Evolutionary conservation across 179 eudicot species (phyloP).

Genomic region (Monotropa hypopitys): DNA sequence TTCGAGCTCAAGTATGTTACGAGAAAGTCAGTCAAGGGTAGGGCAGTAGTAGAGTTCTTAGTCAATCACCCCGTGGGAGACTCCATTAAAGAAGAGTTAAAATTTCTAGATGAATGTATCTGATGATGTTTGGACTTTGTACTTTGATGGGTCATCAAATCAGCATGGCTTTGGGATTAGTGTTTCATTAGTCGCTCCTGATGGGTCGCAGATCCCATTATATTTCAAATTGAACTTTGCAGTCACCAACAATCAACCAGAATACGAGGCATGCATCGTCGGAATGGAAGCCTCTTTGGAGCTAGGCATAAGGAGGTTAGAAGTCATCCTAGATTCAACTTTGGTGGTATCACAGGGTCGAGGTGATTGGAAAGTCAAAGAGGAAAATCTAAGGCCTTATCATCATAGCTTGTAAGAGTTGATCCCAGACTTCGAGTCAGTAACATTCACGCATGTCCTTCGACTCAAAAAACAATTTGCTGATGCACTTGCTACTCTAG

Average conservation of each 20-base stretch:
- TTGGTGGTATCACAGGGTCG: neutral
- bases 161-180: neutral
- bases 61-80: neutral
- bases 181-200: neutral
- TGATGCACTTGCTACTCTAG: neutral
- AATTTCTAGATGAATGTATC: neutral
- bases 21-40: neutral
- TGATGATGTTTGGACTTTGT: neutral
- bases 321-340: neutral
- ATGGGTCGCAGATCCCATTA: neutral
- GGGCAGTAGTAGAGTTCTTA: neutral
- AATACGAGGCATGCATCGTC: neutral
- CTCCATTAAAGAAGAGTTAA: no score
- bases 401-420: neutral
- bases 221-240: neutral
- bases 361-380: neutral
- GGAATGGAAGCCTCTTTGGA: neutral
- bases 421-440: no score
- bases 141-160: neutral
- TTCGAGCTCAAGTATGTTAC: no score
- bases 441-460: neutral
- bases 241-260: neutral
- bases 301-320: neutral
- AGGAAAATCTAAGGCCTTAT: neutral
- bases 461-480: neutral